A percentile compares a stretch with the other conserved stretches of the same genome.
Evolutionary conservation across 352 stramenopile species (phyloP).

Genomic region (Saprolegnia diclina): DNA sequence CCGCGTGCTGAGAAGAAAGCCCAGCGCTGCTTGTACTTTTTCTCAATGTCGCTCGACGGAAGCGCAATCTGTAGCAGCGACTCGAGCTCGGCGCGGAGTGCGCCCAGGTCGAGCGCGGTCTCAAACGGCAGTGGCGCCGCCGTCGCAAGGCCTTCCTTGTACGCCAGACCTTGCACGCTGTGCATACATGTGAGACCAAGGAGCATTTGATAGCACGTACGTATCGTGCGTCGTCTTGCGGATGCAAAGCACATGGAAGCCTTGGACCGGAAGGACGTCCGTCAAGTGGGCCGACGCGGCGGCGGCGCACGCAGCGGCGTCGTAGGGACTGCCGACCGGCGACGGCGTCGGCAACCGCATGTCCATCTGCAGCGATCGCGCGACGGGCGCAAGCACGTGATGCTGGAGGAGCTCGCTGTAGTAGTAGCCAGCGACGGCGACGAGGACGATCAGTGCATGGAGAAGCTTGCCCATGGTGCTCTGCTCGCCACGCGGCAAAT

Average conservation of each 20-base stretch:
- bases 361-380: background rate
- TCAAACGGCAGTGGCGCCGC: conserved; percentile 31
- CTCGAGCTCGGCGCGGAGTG: conserved; percentile 39
- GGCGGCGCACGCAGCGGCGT: background rate
- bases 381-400: conserved; percentile 1
- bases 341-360: background rate
- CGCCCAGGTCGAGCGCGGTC: conserved; percentile 34
- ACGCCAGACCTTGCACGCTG: conserved; percentile 47
- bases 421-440: background rate
- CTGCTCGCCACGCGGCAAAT: background rate
- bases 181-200: background rate
- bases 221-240: background rate
- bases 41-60: conserved; percentile 31
- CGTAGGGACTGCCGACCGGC: background rate
- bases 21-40: conserved; percentile 62
- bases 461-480: background rate
- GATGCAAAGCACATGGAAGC: background rate
- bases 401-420: background rate
- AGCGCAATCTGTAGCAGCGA: conserved; percentile 36
- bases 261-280: background rate
- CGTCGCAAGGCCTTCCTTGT: conserved; percentile 48
- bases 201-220: background rate
- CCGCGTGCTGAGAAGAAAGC: conserved; percentile 58
- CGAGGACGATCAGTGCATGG: background rate
- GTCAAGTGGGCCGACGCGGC: background rate